These are phyloP conservation scores for Teunomyces panamensis DNA, from an alignment of 805 yeast species.

Conservation along the genomic window DNA sequence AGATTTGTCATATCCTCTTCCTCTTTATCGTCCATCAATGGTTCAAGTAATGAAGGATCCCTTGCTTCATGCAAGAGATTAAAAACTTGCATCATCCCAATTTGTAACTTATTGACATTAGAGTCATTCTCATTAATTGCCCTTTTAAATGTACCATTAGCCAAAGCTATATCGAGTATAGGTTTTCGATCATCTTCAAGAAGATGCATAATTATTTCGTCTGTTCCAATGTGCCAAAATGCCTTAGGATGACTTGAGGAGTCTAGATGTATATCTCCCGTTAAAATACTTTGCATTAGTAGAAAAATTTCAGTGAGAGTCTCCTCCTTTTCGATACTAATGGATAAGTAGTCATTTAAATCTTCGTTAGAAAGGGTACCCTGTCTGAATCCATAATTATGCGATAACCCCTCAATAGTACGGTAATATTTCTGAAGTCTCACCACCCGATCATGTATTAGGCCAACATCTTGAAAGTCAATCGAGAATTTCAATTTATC, in stretches of 20 bases:
- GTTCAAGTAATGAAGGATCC: conserved; percentile 34
- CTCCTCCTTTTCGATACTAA: conserved; percentile 31
- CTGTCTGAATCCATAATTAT: conserved; percentile 50
- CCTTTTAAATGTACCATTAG: conserved; percentile 31
- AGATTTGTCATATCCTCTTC: conserved; percentile 14
- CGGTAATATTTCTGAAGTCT: conserved; percentile 48
- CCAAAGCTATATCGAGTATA: conserved; percentile 36
- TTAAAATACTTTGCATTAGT: conserved; percentile 34
- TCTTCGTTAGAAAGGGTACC: conserved; percentile 48
- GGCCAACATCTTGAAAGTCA: conserved; percentile 59
- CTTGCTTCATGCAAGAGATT: conserved; percentile 30
- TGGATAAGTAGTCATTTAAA: conserved; percentile 40
- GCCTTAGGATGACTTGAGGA: conserved; percentile 19
- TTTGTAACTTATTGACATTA: conserved; percentile 33
- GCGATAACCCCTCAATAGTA: conserved; percentile 39
- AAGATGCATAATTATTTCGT: conserved; percentile 38
- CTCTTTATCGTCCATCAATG: conserved; percentile 11
- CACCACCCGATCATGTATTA: conserved; percentile 46
- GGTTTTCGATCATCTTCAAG: conserved; percentile 40
- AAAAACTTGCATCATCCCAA: conserved; percentile 37
- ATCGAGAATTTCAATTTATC: conserved; percentile 67
- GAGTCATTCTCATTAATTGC: conserved; percentile 39
- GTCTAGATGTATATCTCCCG: conserved; percentile 27
- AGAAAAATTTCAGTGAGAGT: conserved; percentile 33
- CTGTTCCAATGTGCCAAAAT: conserved; percentile 38